A percentile compares a stretch with the other conserved stretches of the same genome.
phyloP scores from a whole-genome alignment of 2,329 filamentous ascomycete genomes.

The Hypoxylon sp. region DNA sequence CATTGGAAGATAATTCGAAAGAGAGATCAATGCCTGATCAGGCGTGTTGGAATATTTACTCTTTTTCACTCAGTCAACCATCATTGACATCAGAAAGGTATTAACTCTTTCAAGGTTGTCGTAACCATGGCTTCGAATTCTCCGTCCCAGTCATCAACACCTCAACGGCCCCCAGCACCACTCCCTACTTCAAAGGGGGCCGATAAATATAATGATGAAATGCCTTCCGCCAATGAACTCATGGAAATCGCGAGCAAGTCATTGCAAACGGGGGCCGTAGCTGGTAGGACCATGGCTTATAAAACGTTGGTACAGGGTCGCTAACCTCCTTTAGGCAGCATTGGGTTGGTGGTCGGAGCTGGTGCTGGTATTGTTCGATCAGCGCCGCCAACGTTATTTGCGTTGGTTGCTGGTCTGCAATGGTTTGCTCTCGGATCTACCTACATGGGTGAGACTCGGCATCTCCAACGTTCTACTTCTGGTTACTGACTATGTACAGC shows the following conservation, averaged over 20 bases:
- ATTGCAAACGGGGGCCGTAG: conserved; percentile 49
- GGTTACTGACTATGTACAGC: conserved; percentile 56
- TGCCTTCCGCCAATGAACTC: conserved; percentile 47
- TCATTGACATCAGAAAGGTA: not conserved
- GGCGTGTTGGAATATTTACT: not conserved
- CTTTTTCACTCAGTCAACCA: not conserved
- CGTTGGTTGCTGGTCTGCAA: conserved; percentile 80
- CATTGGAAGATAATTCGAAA: conserved; percentile 5
- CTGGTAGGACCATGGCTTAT: conserved; percentile 45
- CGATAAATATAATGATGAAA: conserved; percentile 37
- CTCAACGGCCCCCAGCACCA: conserved; percentile 28
- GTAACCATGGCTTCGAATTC: conserved; percentile 38
- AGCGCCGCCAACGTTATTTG: conserved; percentile 77
- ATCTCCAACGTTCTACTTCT: not conserved
- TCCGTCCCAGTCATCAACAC: conserved; percentile 31
- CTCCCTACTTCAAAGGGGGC: conserved; percentile 12
- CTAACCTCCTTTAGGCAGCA: conserved; percentile 61
- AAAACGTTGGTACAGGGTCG: conserved; percentile 26
- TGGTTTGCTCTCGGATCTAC: conserved; percentile 84
- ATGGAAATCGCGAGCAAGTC: conserved; percentile 50
- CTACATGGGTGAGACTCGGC: conserved; percentile 75
- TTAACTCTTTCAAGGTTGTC: not conserved
- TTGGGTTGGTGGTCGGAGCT: conserved; percentile 76
- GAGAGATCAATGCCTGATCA: conserved; percentile 1
- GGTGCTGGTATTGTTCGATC: conserved; percentile 80